Base-by-base conservation (phyloP, 2,329 filamentous ascomycete species). In the Metarhizium brunneum region DNA sequence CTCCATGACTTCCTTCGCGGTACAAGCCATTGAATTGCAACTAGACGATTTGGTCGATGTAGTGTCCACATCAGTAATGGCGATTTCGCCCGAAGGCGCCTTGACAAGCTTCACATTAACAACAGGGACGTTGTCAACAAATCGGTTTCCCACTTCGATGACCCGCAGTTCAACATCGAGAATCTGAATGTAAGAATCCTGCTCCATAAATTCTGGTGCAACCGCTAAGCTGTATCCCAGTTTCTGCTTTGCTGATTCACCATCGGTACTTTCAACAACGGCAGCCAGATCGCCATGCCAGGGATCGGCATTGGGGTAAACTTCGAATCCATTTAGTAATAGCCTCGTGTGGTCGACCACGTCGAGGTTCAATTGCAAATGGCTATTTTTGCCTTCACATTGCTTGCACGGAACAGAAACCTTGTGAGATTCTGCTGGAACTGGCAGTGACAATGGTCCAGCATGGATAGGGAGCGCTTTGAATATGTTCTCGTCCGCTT, bases 71-170 rank as follows among this genome's bases (percentile, higher is more conserved):
- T 71, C 70, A 47, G 71, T 75, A 60, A 88, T 81, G 66, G 81
- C 68, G 42, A 87, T 71, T 51, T 79, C 77, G 54, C 77, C 77
- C 16, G 69, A 69, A 4, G 76, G 73, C 1, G 79, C 81, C 72
- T 84, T 80, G 66, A 90, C 73, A 18, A 89, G 72, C 61, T 79
- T 80, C 49, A 88, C 72, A 49, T 80, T 77, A 56, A 90, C 74
- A 32, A 71, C 71, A 42, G 80, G 77, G 29, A 85, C 72, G 29
- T 71, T 75, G 48, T 80, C 70, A 54, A 86, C 68, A 57, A 83
- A 82, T 47, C 73, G 71, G 54, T 76, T 69, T 56, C 80, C 81
- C 30, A 87, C 78, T 65, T 84, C 78, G 57, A 84, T 76, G 58
- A 88, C 77, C 60, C 82, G 75, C 42, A 87, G 69, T 59, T 80